These are phyloP conservation scores for Neospermospora avenae DNA, from an alignment of 2,329 filamentous ascomycete species.

Conservation along the genomic window DNA sequence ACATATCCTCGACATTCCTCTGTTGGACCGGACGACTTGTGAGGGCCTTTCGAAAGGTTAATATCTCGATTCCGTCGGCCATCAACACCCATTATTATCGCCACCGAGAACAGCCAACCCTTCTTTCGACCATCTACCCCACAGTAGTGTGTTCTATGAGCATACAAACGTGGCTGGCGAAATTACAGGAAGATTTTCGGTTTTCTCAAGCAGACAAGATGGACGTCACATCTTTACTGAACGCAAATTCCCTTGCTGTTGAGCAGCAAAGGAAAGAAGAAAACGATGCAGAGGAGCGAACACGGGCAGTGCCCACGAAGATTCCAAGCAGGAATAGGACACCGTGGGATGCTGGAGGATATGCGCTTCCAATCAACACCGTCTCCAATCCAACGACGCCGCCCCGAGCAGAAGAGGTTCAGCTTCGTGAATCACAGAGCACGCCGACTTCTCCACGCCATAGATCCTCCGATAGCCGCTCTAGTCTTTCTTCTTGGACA, in stretches of 20 bases:
- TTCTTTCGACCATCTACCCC: slow-evolving; percentile 2
- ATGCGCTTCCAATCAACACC: slow-evolving; percentile 35
- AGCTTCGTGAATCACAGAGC: slow-evolving; percentile 26
- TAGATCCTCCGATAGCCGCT: slow-evolving; percentile 35
- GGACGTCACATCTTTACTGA: slow-evolving; percentile 36
- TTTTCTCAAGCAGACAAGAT: slow-evolving; percentile 26
- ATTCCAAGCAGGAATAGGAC: slow-evolving; percentile 31
- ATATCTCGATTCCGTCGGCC: slow-evolving; percentile 23
- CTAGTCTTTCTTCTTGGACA: slow-evolving; percentile 35
- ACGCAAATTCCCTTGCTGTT: slow-evolving; percentile 29
- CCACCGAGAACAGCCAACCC: slow-evolving; percentile 3
- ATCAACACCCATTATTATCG: slow-evolving; percentile 1
- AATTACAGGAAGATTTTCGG: neutral
- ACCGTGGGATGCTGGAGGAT: slow-evolving; percentile 37
- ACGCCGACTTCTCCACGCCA: slow-evolving; percentile 29
- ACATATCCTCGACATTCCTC: slow-evolving; percentile 26
- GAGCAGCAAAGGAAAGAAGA: slow-evolving; percentile 26
- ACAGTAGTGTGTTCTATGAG: neutral
- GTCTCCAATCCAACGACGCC: slow-evolving; percentile 18
- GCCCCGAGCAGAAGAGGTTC: slow-evolving; percentile 16
- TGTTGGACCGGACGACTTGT: slow-evolving; percentile 20
- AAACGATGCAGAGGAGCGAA: slow-evolving; percentile 18
- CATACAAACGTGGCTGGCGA: neutral
- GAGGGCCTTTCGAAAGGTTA: slow-evolving; percentile 22
- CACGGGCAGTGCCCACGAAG: slow-evolving; percentile 13